phyloP scores from a whole-genome alignment of 2,329 filamentous ascomycete genomes.

The Ustulina deusta region DNA sequence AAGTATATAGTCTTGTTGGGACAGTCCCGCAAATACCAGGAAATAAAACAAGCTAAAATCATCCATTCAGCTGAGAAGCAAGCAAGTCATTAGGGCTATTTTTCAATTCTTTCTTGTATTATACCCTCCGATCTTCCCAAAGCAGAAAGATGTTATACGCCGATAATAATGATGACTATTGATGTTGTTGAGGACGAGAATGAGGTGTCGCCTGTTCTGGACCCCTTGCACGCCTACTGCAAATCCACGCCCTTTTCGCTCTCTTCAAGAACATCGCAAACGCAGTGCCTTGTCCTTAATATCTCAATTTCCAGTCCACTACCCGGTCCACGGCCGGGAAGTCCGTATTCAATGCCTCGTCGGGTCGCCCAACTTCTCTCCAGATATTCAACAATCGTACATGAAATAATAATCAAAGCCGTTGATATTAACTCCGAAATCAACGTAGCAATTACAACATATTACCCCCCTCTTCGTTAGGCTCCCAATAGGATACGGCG shows the following conservation, averaged over 20 bases:
- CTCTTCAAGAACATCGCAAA: conserved; percentile 3
- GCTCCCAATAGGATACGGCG: conserved; percentile 17
- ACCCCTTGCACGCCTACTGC: conserved; percentile 16
- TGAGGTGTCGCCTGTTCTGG: conserved; percentile 23
- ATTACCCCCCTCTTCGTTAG: conserved; percentile 45
- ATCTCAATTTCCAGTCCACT: conserved; percentile 23
- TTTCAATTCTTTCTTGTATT: conserved; percentile 42
- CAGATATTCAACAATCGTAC: conserved; percentile 52
- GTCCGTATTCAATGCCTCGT: conserved; percentile 17
- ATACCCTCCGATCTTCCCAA: conserved; percentile 46
- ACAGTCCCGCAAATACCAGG: neutral
- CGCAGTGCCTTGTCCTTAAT: conserved; percentile 2
- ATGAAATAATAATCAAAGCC: conserved; percentile 45
- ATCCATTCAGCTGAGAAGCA: neutral
- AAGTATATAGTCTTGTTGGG: neutral
- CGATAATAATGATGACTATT: conserved; percentile 40
- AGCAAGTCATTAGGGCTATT: neutral
- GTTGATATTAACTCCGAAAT: conserved; percentile 48
- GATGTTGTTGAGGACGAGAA: conserved; percentile 34
- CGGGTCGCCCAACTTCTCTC: conserved; percentile 21
- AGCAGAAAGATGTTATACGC: conserved; percentile 40
- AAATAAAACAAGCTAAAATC: neutral
- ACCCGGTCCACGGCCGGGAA: neutral
- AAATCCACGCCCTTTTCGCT: conserved; percentile 23
- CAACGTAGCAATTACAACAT: conserved; percentile 58